Evolutionary conservation across 176 grass and related monocot genomes (phyloP).

Genomic region (Themeda triandra): DNA sequence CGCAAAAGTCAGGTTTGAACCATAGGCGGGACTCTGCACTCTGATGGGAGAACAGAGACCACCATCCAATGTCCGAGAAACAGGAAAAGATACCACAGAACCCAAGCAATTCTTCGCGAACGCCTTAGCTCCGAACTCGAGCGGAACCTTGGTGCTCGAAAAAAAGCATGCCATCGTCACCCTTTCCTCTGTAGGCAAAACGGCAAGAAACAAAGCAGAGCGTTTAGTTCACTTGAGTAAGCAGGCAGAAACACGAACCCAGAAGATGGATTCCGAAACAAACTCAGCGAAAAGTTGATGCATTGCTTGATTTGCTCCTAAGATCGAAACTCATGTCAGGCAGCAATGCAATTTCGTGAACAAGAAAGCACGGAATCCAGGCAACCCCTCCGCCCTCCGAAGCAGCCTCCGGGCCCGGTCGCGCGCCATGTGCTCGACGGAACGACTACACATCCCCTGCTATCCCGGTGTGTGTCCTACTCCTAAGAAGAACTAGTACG

Average conservation of each 20-base stretch:
- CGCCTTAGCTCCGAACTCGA: not conserved
- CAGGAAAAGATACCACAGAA: not conserved
- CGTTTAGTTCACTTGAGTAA: not conserved
- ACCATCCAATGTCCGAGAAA: not conserved
- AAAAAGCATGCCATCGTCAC: conserved; percentile 39
- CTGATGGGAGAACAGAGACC: conserved; percentile 6
- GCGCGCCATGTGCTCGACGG: not conserved
- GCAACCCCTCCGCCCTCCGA: no score
- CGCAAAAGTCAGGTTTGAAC: not conserved
- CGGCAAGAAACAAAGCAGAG: not conserved
- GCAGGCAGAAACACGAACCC: not conserved
- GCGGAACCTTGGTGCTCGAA: not conserved
- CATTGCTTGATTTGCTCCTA: not conserved
- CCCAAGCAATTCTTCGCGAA: not conserved
- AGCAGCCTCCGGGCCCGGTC: not conserved
- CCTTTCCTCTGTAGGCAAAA: not conserved
- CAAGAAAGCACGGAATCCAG: not conserved
- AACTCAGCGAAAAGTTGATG: not conserved
- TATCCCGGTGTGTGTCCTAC: no score
- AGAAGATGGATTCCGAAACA: not conserved
- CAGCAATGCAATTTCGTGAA: not conserved
- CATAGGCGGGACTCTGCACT: not conserved
- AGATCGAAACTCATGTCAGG: not conserved
- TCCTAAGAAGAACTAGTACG: no score
- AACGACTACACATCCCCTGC: not conserved